Evolutionary conservation across 2,329 filamentous ascomycete species (phyloP).

Genomic region (Coleophoma eucalyptorum): DNA sequence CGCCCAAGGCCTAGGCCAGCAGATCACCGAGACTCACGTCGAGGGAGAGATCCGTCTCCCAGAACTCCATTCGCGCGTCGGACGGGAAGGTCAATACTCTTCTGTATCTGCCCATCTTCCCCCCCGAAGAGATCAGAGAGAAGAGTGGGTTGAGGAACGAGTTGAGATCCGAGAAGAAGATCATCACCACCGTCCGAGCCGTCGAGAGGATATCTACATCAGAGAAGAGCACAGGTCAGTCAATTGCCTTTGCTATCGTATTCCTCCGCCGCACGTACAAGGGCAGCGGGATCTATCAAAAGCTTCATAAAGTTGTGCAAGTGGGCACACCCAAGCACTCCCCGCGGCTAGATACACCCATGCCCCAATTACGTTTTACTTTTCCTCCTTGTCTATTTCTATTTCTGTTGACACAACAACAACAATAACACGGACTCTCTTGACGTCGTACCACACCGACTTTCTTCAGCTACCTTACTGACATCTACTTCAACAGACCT

Average conservation of each 20-base stretch:
- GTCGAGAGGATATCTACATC: constrained; percentile 48
- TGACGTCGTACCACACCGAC: neutral
- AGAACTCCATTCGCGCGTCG: constrained; percentile 69
- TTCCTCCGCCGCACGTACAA: neutral
- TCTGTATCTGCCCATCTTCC: constrained; percentile 62
- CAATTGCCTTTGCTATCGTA: neutral
- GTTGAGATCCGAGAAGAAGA: constrained; percentile 77
- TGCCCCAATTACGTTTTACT: constrained; percentile 4
- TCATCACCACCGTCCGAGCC: constrained; percentile 68
- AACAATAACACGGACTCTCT: constrained; percentile 19
- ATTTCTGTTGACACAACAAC: constrained; percentile 37
- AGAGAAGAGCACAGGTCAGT: constrained; percentile 53
- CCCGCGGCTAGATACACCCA: neutral
- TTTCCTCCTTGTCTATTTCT: constrained; percentile 22
- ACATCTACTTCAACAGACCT: constrained; percentile 24
- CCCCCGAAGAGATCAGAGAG: constrained; percentile 55
- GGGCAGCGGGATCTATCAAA: neutral
- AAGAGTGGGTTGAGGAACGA: constrained; percentile 63
- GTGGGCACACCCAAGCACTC: neutral
- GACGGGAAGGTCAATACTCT: constrained; percentile 96
- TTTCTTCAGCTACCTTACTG: constrained; percentile 14
- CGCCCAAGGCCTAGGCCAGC: constrained; percentile 58
- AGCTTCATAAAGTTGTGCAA: neutral
- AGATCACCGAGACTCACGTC: constrained; percentile 72
- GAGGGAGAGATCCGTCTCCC: constrained; percentile 81